A percentile compares a stretch with the other conserved stretches of the same genome.
phyloP scores from a whole-genome alignment of 1,139 yeast genomes.

The Saccharomycopsis hybrid region DNA sequence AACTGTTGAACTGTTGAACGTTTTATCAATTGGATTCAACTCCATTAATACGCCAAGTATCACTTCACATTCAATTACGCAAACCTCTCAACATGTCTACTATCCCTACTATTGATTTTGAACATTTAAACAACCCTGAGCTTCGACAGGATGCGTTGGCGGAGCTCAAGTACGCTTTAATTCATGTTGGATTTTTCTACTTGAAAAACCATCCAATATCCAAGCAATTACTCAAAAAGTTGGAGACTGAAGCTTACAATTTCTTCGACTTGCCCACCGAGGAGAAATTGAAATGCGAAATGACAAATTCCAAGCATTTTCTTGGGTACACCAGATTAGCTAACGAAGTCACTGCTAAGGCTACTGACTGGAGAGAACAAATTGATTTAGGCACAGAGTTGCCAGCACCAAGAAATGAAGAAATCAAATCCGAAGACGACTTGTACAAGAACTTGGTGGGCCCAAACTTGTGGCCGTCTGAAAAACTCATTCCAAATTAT shows the following conservation, averaged over 20 bases:
- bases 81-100: background rate
- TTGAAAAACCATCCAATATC: slow-evolving; percentile 42
- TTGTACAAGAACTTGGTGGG: slow-evolving; percentile 56
- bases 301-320: slow-evolving; percentile 60
- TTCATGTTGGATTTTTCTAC: slow-evolving; percentile 57
- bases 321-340: slow-evolving; percentile 62
- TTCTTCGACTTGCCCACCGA: slow-evolving; percentile 49
- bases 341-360: slow-evolving; percentile 56
- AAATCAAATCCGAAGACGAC: slow-evolving; percentile 34
- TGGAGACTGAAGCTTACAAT: slow-evolving; percentile 39
- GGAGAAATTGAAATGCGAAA: slow-evolving; percentile 47
- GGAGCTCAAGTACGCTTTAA: slow-evolving; percentile 41
- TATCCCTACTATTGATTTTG: slow-evolving; percentile 13
- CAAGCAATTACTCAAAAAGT: slow-evolving; percentile 33
- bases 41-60: no score
- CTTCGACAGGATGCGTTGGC: slow-evolving; percentile 34
- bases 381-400: slow-evolving; percentile 60
- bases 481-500: slow-evolving; percentile 43
- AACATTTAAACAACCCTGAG: slow-evolving; percentile 30
- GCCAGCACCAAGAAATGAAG: slow-evolving; percentile 35
- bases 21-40: no score
- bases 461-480: slow-evolving; percentile 58
- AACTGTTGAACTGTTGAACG: no score
- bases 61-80: no score
- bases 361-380: slow-evolving; percentile 62